Percentiles rank a stretch among this genome's conserved stretches.
Evolutionary conservation across 768 basidiomycete species (phyloP).

Genomic region (Udeniomyces megalosporus): DNA sequence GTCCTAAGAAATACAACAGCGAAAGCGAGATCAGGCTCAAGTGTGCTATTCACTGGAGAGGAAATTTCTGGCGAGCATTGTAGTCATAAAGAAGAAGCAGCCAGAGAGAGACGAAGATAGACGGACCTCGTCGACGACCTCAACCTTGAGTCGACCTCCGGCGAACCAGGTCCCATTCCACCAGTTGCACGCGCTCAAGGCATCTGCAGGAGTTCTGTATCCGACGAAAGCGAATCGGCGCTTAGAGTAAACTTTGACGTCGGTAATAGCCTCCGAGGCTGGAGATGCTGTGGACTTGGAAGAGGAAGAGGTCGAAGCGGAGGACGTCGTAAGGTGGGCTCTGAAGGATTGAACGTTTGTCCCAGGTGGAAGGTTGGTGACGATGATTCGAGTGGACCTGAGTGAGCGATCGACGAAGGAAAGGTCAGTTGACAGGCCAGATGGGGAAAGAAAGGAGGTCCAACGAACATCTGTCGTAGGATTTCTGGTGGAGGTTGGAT

Average conservation of each 20-base stretch:
- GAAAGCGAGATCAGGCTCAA: too few species aligned
- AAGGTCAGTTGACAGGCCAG: too few species aligned
- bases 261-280: conserved; percentile 48
- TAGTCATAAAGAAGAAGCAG: conserved; percentile 53
- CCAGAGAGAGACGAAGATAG: background rate
- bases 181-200: conserved; percentile 57
- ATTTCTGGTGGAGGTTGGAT: too few species aligned
- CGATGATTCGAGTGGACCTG: conserved; percentile 45
- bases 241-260: conserved; percentile 64
- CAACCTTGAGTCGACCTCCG: conserved; percentile 57
- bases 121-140: conserved; percentile 41
- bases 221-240: conserved; percentile 87
- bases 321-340: conserved; percentile 7
- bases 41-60: too few species aligned
- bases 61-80: conserved; percentile 36
- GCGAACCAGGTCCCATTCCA: conserved; percentile 73
- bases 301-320: background rate
- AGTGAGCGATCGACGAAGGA: too few species aligned
- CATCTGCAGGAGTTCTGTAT: conserved; percentile 65
- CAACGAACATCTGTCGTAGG: too few species aligned
- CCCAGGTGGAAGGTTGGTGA: conserved; percentile 63
- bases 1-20: too few species aligned
- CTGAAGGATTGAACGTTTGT: conserved; percentile 35
- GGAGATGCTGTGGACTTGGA: conserved; percentile 2
- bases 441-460: too few species aligned